Percentiles rank a stretch among this genome's conserved stretches.
Conservation (phyloP, 345 rosid species). For the Eucalyptus grandis region DNA sequence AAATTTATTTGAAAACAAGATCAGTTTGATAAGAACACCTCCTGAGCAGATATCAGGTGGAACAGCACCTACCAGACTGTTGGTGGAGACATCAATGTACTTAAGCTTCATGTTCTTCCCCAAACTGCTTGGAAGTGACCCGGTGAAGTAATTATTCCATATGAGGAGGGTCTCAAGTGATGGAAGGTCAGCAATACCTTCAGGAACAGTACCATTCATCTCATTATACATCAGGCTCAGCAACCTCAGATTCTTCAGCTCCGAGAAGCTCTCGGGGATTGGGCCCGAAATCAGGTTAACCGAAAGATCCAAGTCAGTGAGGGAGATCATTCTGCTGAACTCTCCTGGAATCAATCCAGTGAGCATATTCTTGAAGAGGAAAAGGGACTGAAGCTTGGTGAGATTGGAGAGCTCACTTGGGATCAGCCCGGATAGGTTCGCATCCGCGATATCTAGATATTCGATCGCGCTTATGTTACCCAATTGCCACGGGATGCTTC, state of each 20-base stretch:
- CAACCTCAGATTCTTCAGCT: slow-evolving; percentile 53
- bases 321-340: slow-evolving; percentile 39
- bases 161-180: slow-evolving; percentile 66
- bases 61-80: slow-evolving; percentile 59
- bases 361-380: slow-evolving; percentile 76
- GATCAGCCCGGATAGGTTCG: slow-evolving; percentile 66
- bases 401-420: slow-evolving; percentile 69
- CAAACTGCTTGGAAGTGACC: slow-evolving; percentile 65
- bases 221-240: slow-evolving; percentile 82
- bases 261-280: slow-evolving; percentile 69
- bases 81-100: slow-evolving; percentile 88
- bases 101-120: slow-evolving; percentile 69
- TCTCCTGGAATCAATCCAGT: slow-evolving; percentile 61
- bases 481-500: slow-evolving; percentile 66
- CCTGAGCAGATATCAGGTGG: slow-evolving; percentile 76
- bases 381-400: slow-evolving; percentile 71
- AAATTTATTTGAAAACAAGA: slow-evolving; percentile 73
- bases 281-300: slow-evolving; percentile 67
- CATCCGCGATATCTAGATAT: slow-evolving; percentile 84
- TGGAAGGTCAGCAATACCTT: slow-evolving; percentile 64
- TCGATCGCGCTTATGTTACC: slow-evolving; percentile 70
- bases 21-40: slow-evolving; percentile 57
- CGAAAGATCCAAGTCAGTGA: slow-evolving; percentile 72
- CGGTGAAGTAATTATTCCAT: slow-evolving; percentile 83
- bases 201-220: slow-evolving; percentile 75